Conservation (phyloP, 371 early-diverging fungal species). For the Mucor circinelloides region DNA sequence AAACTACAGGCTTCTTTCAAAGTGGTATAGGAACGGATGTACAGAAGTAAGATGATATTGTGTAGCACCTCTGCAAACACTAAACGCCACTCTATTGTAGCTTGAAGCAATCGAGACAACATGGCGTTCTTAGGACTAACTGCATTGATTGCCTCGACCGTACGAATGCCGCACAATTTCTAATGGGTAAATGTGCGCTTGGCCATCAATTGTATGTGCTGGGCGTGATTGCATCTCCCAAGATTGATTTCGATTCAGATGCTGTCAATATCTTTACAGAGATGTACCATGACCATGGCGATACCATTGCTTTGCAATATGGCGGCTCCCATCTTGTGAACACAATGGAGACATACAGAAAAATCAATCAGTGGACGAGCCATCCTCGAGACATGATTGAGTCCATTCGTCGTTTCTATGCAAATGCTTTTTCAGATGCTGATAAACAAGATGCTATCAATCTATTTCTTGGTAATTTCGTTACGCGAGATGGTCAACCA, state of each 20-base stretch:
- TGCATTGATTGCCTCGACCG: slow-evolving; percentile 99
- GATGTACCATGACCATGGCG: slow-evolving; percentile 99
- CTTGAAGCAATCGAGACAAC: slow-evolving; percentile 54
- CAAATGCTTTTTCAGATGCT: slow-evolving; percentile 95
- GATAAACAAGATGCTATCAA: slow-evolving; percentile 97
- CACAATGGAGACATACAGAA: slow-evolving; percentile 96
- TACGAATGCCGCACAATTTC: slow-evolving; percentile 98
- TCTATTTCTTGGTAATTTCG: slow-evolving; percentile 85
- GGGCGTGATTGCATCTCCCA: slow-evolving; percentile 79
- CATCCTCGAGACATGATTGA: slow-evolving; percentile 97
- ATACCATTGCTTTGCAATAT: slow-evolving; percentile 98
- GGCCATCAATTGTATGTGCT: slow-evolving; percentile 92
- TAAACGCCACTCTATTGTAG: neutral
- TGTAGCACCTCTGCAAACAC: neutral
- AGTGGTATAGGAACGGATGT: slow-evolving; percentile 76
- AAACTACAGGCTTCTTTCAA: slow-evolving; percentile 90
- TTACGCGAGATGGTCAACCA: slow-evolving; percentile 56
- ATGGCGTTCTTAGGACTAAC: slow-evolving; percentile 95
- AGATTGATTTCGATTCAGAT: slow-evolving; percentile 90
- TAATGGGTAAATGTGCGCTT: slow-evolving; percentile 94
- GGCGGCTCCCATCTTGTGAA: slow-evolving; percentile 98
- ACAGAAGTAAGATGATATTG: slow-evolving; percentile 18
- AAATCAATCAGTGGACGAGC: slow-evolving; percentile 91
- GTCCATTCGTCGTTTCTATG: slow-evolving; percentile 88
- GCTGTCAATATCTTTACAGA: slow-evolving; percentile 91